A percentile compares a stretch with the other conserved stretches of the same genome.
Conservation (phyloP, 345 rosid genomes). For the Streptanthus diversifolius region DNA sequence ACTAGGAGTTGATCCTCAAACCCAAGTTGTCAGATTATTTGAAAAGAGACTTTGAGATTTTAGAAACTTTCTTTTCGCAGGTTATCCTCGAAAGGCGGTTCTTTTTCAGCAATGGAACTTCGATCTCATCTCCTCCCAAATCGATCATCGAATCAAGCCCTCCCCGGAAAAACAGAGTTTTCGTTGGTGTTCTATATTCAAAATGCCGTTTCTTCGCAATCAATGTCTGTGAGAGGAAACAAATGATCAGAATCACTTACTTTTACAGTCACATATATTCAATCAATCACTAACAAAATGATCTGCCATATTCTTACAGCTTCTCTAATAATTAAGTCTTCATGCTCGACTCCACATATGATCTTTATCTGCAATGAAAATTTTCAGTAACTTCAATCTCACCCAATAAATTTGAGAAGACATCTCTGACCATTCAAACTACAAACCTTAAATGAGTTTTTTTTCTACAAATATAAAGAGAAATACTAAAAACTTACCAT, state of each 20-base stretch:
- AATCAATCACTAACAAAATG: neutral
- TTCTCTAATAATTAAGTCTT: constrained; percentile 66
- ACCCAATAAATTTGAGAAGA: neutral
- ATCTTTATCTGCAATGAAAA: constrained; percentile 48
- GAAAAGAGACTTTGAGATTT: constrained; percentile 42
- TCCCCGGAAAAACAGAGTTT: constrained; percentile 43
- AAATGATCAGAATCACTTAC: neutral
- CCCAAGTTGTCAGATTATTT: constrained; percentile 5
- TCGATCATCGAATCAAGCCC: constrained; percentile 36
- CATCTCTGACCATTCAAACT: neutral
- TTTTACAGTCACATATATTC: neutral
- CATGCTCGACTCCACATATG: constrained; percentile 65
- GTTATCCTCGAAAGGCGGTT: constrained; percentile 24
- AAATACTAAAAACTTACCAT: neutral
- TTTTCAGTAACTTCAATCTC: neutral
- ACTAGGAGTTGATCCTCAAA: neutral
- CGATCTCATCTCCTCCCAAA: constrained; percentile 35
- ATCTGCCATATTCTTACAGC: constrained; percentile 48
- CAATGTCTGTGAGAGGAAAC: constrained; percentile 40
- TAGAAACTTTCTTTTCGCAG: constrained; percentile 37
- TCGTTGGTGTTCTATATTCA: constrained; percentile 61
- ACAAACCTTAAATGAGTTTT: neutral
- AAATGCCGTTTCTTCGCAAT: constrained; percentile 59
- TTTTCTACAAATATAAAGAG: neutral
- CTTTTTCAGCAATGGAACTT: constrained; percentile 46